phyloP scores from a whole-genome alignment of 805 yeast species.

The Kockiozyma suomiensis region DNA sequence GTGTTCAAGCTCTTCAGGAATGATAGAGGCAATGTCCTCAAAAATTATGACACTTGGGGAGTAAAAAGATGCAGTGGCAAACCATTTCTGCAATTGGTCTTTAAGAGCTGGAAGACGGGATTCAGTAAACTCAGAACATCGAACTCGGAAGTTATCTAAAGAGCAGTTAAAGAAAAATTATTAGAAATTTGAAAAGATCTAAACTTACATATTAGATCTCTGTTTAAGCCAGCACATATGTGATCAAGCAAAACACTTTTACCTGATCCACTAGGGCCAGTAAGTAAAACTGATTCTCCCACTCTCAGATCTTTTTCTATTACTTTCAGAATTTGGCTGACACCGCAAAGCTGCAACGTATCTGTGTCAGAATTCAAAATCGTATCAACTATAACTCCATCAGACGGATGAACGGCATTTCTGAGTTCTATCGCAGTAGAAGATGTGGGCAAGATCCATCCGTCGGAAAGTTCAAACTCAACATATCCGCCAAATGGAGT shows the following conservation, averaged over 20 bases:
- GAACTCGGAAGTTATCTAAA: constrained; percentile 46
- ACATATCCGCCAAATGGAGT: constrained; percentile 62
- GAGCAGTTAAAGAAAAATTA: not conserved
- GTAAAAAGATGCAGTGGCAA: constrained; percentile 67
- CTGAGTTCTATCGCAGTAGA: constrained; percentile 26
- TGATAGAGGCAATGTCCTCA: constrained; percentile 75
- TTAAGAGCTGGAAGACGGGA: constrained; percentile 55
- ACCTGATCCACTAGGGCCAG: constrained; percentile 83
- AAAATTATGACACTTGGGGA: constrained; percentile 73
- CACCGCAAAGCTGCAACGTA: constrained; percentile 53
- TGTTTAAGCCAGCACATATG: constrained; percentile 46
- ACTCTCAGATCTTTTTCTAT: constrained; percentile 48
- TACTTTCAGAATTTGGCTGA: constrained; percentile 49
- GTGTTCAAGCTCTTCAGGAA: constrained; percentile 64
- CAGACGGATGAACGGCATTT: constrained; percentile 1
- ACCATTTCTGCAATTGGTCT: constrained; percentile 50
- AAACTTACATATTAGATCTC: constrained; percentile 46
- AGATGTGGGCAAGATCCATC: constrained; percentile 46
- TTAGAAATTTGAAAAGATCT: too few species aligned
- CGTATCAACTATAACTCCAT: not conserved
- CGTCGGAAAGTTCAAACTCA: constrained; percentile 52
- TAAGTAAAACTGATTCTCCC: constrained; percentile 61
- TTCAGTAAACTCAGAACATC: constrained; percentile 61
- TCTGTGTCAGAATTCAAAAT: not conserved
- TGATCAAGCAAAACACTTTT: constrained; percentile 60